Evolutionary conservation across 345 rosid genomes (phyloP).

Genomic region (Hypericum perforatum): DNA sequence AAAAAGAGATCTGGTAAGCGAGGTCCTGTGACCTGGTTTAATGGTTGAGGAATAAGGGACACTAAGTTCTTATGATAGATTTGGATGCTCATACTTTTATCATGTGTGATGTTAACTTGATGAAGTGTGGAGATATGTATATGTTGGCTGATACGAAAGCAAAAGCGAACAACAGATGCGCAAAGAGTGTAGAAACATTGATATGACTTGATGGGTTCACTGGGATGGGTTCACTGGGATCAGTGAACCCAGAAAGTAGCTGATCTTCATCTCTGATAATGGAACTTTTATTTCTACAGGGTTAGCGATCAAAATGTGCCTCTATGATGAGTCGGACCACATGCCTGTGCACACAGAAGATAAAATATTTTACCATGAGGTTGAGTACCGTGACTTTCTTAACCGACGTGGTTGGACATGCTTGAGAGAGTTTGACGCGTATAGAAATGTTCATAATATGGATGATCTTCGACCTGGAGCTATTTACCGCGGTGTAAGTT

Average conservation of each 20-base stretch:
- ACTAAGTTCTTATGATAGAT: too few species aligned
- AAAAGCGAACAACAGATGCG: too few species aligned
- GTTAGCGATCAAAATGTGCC: constrained; percentile 65
- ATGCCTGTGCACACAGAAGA: constrained; percentile 80
- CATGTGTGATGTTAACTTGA: too few species aligned
- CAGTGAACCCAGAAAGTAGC: background rate
- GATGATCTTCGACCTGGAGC: constrained; percentile 84
- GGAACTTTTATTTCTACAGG: constrained; percentile 31
- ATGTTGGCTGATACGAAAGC: too few species aligned
- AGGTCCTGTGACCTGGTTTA: too few species aligned
- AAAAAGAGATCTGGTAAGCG: too few species aligned
- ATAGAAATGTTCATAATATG: constrained; percentile 70
- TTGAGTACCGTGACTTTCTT: constrained; percentile 78
- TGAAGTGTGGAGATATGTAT: too few species aligned
- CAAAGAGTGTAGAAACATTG: too few species aligned
- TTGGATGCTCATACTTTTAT: too few species aligned
- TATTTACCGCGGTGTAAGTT: constrained; percentile 63
- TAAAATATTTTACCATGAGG: constrained; percentile 74
- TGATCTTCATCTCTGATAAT: background rate
- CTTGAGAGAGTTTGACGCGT: constrained; percentile 74
- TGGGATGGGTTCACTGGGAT: constrained; percentile 7
- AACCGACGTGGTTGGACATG: constrained; percentile 58
- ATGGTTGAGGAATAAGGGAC: too few species aligned
- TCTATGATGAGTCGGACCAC: constrained; percentile 78
- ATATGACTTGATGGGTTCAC: background rate